Base-by-base conservation (phyloP, 2,329 filamentous ascomycete genomes). In the Paracamarosporium sp. region DNA sequence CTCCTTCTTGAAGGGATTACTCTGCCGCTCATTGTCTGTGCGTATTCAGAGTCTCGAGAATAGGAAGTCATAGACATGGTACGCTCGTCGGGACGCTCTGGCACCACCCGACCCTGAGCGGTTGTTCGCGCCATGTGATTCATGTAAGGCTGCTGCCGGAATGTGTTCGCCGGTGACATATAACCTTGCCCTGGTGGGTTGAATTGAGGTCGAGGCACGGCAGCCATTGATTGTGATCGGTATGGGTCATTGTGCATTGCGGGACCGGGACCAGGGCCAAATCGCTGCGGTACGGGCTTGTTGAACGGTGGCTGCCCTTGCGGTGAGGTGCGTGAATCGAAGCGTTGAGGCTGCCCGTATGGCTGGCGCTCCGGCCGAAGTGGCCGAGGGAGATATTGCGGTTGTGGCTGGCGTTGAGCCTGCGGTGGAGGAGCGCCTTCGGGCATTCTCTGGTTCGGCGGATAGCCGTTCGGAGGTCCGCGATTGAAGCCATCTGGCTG, bases 61-160 rank as follows among this genome's bases (percentile, higher is more conserved):
- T 92, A 91, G 9, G 91, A 92, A 5, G 90, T 95, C 89, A 99
- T 90, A 44, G 94, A 97, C 95, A 98, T 98, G 62, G 95, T 89
- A 56, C 95, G 87, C 76, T 98, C 94, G 69, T 96, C 92, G 60
- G 93, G 90, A 53, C 94, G 88, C 73, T 97, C 93, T 1, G 95
- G 95, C 8, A 99, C 93, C 33, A 95, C 83, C 59, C 95, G 87
- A 30, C 95, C 95, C 75, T 97, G 93, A 8, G 93, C 92, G 2
- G 95, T 99, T 47, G 92, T 96, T 60, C 90, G 85, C 1, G 92
- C 88, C 66, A 87, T 85, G 54, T 85, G 81, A 59, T 81, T 83
- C 65, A 88, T 86, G 71, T 92, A 94, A 28, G 88, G 90, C 57
- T 90, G 88, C 65, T 93, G 90, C 53, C 93, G 89, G 71, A 93